phyloP scores from a whole-genome alignment of 1,284 basidiomycete genomes.

The Takashimella tepidaria region DNA sequence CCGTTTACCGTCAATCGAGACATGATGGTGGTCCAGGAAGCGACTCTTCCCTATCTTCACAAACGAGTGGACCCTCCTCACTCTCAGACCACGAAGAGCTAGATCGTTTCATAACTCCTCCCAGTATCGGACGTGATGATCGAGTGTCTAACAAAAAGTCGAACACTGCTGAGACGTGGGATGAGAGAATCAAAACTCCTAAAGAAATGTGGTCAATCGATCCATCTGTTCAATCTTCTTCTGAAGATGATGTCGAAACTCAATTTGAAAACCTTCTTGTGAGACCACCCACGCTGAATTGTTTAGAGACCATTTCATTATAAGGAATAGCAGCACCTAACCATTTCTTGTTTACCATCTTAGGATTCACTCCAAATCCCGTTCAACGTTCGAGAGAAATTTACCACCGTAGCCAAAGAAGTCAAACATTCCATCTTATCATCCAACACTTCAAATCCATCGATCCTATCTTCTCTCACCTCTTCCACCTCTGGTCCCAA shows the following conservation, averaged over 20 bases:
- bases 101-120: not conserved
- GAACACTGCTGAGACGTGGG: not conserved
- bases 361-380: conserved; percentile 43
- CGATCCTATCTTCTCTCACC: conserved; percentile 35
- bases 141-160: not conserved
- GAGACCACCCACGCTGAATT: conserved; percentile 14
- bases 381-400: conserved; percentile 37
- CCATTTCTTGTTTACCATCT: not conserved
- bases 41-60: not conserved
- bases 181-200: conserved; percentile 15
- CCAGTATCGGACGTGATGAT: not conserved
- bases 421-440: conserved; percentile 43
- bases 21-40: no score
- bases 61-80: not conserved
- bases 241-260: conserved; percentile 26
- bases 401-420: conserved; percentile 33
- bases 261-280: conserved; percentile 41
- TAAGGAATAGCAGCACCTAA: no score
- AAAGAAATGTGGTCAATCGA: not conserved
- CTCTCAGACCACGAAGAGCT: conserved; percentile 3
- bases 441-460: conserved; percentile 34
- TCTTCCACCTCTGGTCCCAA: conserved; percentile 6
- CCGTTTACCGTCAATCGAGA: not conserved
- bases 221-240: conserved; percentile 3
- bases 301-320: no score